Conservation (phyloP, 2,329 filamentous ascomycete genomes). For the Zymoseptoria tritici region DNA sequence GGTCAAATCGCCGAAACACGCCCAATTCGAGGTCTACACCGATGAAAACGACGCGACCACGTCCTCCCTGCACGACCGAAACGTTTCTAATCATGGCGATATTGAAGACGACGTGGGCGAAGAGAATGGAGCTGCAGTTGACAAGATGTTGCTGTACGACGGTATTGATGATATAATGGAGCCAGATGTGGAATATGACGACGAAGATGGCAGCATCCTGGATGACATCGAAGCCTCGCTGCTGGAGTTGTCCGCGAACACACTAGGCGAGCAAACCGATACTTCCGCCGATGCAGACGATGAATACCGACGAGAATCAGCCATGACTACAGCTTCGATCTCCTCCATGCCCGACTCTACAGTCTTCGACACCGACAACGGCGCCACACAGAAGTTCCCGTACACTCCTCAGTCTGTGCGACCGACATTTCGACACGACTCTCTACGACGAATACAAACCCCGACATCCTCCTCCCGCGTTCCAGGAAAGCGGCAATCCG, state of each 20-base stretch:
- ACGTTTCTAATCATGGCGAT: neutral
- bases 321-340: conserved; percentile 24
- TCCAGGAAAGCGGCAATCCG: conserved; percentile 23
- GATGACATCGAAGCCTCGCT: neutral
- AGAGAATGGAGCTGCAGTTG: neutral
- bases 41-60: conserved; percentile 5
- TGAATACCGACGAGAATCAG: conserved; percentile 19
- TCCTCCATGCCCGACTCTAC: conserved; percentile 28
- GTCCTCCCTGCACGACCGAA: neutral
- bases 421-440: conserved; percentile 61
- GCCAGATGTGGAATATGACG: conserved; percentile 2
- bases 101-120: neutral
- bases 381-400: conserved; percentile 27
- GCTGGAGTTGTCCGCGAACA: neutral
- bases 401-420: conserved; percentile 54
- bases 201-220: neutral
- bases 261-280: conserved; percentile 6
- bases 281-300: conserved; percentile 9
- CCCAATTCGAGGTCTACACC: conserved; percentile 12
- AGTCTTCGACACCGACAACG: conserved; percentile 21
- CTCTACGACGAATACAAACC: conserved; percentile 63
- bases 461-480: conserved; percentile 50
- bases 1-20: conserved; percentile 3
- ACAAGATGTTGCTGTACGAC: neutral
- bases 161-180: neutral